Percentiles rank a stretch among this genome's conserved stretches.
phyloP scores from a whole-genome alignment of 805 yeast species.

The Nematodospora valgi region DNA sequence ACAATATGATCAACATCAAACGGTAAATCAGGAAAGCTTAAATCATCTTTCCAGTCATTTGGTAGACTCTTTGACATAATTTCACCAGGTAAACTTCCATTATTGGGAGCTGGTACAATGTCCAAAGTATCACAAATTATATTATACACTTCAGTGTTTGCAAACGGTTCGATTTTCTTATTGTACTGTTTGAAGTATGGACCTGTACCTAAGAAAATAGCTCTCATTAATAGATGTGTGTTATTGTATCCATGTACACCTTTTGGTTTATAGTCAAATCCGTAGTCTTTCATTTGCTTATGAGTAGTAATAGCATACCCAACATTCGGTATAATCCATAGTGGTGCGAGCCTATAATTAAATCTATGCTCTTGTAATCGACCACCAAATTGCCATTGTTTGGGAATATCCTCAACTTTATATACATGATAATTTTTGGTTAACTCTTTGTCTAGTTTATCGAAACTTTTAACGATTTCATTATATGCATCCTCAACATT shows the following conservation, averaged over 20 bases:
- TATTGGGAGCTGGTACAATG: constrained; percentile 51
- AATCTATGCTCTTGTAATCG: constrained; percentile 30
- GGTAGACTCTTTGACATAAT: constrained; percentile 21
- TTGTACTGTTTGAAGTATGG: constrained; percentile 56
- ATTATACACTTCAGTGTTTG: constrained; percentile 70
- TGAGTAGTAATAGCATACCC: constrained; percentile 75
- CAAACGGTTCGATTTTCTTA: constrained; percentile 55
- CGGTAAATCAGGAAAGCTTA: constrained; percentile 48
- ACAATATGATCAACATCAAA: constrained; percentile 45
- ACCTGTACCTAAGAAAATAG: constrained; percentile 75
- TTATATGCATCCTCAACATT: constrained; percentile 44
- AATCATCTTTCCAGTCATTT: constrained; percentile 45
- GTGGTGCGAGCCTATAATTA: constrained; percentile 69
- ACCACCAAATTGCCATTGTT: constrained; percentile 56
- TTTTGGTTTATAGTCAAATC: constrained; percentile 50
- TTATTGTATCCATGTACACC: constrained; percentile 89
- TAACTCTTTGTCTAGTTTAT: constrained; percentile 14
- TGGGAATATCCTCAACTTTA: constrained; percentile 50
- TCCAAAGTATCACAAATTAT: constrained; percentile 64
- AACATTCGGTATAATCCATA: constrained; percentile 80
- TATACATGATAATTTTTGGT: constrained; percentile 44
- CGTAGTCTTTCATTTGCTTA: constrained; percentile 48
- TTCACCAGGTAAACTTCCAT: constrained; percentile 54
- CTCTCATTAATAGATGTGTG: constrained; percentile 75
- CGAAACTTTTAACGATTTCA: constrained; percentile 35